A percentile compares a stretch with the other conserved stretches of the same genome.
Evolutionary conservation across 192 early-diverging fungal genomes (phyloP).

Genomic region (Gamsiella multidivaricata): DNA sequence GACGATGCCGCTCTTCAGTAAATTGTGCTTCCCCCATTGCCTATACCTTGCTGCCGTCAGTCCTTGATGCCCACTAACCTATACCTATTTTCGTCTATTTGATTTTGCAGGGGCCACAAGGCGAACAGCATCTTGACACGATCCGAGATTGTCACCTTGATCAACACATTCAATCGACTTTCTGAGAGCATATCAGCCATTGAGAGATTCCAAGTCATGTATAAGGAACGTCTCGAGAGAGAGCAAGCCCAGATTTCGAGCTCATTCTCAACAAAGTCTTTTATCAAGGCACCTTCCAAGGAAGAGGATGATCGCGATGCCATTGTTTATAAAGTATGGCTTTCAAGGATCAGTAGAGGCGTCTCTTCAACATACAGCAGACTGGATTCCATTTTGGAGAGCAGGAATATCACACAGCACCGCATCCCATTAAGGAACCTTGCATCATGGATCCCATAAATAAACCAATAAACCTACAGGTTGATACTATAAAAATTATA

Average conservation of each 20-base stretch:
- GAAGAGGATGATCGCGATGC: slow-evolving; percentile 39
- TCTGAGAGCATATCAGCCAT: slow-evolving; percentile 87
- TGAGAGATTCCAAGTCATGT: slow-evolving; percentile 83
- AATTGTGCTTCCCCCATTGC: slow-evolving; percentile 20
- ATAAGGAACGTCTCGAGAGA: slow-evolving; percentile 55
- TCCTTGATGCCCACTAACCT: background rate
- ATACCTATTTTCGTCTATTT: background rate
- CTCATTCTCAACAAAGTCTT: background rate
- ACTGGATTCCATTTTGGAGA: slow-evolving; percentile 16
- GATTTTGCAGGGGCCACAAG: slow-evolving; percentile 55
- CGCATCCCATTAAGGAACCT: slow-evolving; percentile 11
- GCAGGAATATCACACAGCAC: slow-evolving; percentile 32
- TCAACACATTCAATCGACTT: slow-evolving; percentile 91
- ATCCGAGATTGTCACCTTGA: slow-evolving; percentile 89
- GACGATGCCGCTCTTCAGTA: slow-evolving; percentile 75
- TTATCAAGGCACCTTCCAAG: slow-evolving; percentile 33
- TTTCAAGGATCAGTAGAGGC: slow-evolving; percentile 9
- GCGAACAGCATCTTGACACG: slow-evolving; percentile 69
- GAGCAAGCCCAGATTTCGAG: background rate
- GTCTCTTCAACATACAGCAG: slow-evolving; percentile 4
- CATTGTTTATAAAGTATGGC: slow-evolving; percentile 22
- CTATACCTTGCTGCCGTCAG: background rate
- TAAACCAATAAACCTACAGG: background rate
- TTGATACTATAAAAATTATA: background rate
- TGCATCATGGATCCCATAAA: slow-evolving; percentile 22